Evolutionary conservation across 2,329 filamentous ascomycete genomes (phyloP).

Genomic region (Rasamsonia emersonii): DNA sequence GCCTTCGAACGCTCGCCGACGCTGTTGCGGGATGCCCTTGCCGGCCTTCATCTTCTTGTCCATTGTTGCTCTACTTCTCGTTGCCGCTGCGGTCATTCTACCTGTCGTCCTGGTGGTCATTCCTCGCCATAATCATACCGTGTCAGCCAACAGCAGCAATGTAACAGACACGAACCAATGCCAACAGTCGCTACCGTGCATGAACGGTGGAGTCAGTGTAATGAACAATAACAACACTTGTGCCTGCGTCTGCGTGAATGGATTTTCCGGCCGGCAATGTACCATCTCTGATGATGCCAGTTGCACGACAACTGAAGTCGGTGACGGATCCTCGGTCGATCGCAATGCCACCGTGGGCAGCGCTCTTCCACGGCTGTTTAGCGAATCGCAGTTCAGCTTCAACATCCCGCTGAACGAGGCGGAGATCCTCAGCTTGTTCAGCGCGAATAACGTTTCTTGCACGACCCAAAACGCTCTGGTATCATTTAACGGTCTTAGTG

Average conservation of each 20-base stretch:
- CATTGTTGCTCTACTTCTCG: slow-evolving; percentile 59
- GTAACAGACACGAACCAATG: slow-evolving; percentile 39
- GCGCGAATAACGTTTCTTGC: slow-evolving; percentile 66
- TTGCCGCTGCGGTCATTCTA: slow-evolving; percentile 74
- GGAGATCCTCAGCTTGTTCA: slow-evolving; percentile 67
- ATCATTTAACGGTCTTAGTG: slow-evolving; percentile 59
- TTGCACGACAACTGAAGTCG: slow-evolving; percentile 46
- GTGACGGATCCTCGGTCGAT: slow-evolving; percentile 29
- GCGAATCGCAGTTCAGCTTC: slow-evolving; percentile 58
- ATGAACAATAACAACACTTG: slow-evolving; percentile 61
- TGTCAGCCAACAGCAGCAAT: slow-evolving; percentile 24
- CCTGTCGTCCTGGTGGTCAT: slow-evolving; percentile 59
- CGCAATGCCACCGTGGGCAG: slow-evolving; percentile 71
- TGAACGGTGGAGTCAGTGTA: slow-evolving; percentile 69
- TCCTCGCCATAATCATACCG: slow-evolving; percentile 38
- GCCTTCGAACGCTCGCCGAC: slow-evolving; percentile 38
- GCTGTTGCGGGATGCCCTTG: slow-evolving; percentile 74
- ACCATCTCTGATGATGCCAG: slow-evolving; percentile 39
- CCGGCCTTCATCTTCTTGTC: slow-evolving; percentile 65
- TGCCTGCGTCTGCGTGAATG: slow-evolving; percentile 80
- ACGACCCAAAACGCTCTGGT: slow-evolving; percentile 79
- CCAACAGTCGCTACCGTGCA: slow-evolving; percentile 54
- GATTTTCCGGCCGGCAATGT: slow-evolving; percentile 64
- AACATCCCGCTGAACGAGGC: slow-evolving; percentile 64
- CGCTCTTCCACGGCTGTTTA: slow-evolving; percentile 66